Percentiles rank a stretch among this genome's conserved stretches.
Evolutionary conservation across 2,329 filamentous ascomycete genomes (phyloP).

Genomic region (Epichloe sibirici): DNA sequence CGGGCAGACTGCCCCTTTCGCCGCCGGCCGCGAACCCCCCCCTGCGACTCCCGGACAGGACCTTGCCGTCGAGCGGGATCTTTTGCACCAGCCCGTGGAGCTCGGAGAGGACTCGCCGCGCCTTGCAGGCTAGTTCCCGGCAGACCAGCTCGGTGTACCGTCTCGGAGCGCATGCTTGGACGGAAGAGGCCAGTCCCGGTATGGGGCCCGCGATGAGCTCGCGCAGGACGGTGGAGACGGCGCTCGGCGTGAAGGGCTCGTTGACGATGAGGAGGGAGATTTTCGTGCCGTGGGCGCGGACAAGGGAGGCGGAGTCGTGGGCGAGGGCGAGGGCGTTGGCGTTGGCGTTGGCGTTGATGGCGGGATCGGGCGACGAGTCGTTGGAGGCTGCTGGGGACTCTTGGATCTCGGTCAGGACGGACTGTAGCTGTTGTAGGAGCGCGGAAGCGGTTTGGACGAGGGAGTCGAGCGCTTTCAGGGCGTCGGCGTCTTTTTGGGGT

Average conservation of each 20-base stretch:
- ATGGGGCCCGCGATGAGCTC: slow-evolving; percentile 64
- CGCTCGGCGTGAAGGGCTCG: slow-evolving; percentile 72
- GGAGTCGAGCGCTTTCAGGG: slow-evolving; percentile 26
- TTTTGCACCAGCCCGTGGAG: slow-evolving; percentile 46
- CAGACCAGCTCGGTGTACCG: slow-evolving; percentile 53
- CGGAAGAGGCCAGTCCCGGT: slow-evolving; percentile 59
- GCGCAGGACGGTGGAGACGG: slow-evolving; percentile 56
- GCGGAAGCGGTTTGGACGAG: slow-evolving; percentile 24
- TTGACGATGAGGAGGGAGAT: slow-evolving; percentile 79
- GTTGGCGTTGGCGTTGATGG: too few relatives aligned
- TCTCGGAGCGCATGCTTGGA: slow-evolving; percentile 49
- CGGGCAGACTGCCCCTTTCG: slow-evolving; percentile 43
- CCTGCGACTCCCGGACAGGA: slow-evolving; percentile 22
- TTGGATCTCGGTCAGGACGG: slow-evolving; percentile 28
- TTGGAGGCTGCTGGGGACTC: slow-evolving; percentile 12
- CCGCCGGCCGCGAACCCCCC: slow-evolving; percentile 22
- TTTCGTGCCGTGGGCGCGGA: slow-evolving; percentile 77
- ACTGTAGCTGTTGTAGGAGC: slow-evolving; percentile 31
- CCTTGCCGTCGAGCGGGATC: slow-evolving; percentile 47
- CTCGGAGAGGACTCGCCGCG: slow-evolving; percentile 49
- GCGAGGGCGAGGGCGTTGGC: slow-evolving; percentile 49
- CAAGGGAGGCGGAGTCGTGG: slow-evolving; percentile 56
- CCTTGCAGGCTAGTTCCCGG: slow-evolving; percentile 48
- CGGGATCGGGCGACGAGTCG: too few relatives aligned
- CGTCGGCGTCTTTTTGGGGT: slow-evolving; percentile 11